Conservation (phyloP, 495 filamentous ascomycete species). For the Penicillium bialowiezense region DNA sequence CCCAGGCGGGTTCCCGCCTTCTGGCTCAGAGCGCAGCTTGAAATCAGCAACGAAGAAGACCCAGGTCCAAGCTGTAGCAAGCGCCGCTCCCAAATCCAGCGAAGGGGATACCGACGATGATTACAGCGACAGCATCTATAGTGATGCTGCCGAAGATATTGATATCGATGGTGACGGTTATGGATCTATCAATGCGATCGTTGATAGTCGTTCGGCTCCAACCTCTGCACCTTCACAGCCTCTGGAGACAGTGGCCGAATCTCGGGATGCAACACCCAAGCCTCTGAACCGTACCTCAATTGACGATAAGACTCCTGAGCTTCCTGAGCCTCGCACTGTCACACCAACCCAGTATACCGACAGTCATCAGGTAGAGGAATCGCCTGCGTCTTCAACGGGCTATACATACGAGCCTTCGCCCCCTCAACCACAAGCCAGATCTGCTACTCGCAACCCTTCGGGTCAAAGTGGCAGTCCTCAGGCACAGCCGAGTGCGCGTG, state of each 20-base stretch:
- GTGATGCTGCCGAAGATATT: slow-evolving; percentile 81
- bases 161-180: slow-evolving; percentile 75
- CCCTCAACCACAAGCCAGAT: slow-evolving; percentile 14
- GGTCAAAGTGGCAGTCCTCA: slow-evolving; percentile 9
- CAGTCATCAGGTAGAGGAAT: slow-evolving; percentile 15
- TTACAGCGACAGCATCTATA: slow-evolving; percentile 71
- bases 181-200: slow-evolving; percentile 78
- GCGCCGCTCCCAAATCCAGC: slow-evolving; percentile 13
- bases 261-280: slow-evolving; percentile 22
- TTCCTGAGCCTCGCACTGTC: slow-evolving; percentile 18
- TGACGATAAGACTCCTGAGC: slow-evolving; percentile 11
- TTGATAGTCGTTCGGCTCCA: slow-evolving; percentile 52
- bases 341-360: slow-evolving; percentile 21
- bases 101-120: slow-evolving; percentile 46
- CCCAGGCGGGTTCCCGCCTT: slow-evolving; percentile 37
- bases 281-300: slow-evolving; percentile 9
- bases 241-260: slow-evolving; percentile 8
- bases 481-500: slow-evolving; percentile 13
- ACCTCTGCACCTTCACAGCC: slow-evolving; percentile 13
- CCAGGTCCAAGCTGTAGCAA: slow-evolving; percentile 7
- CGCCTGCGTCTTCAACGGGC: slow-evolving; percentile 14
- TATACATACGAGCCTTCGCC: slow-evolving; percentile 20
- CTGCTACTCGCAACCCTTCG: slow-evolving; percentile 1
- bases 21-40: slow-evolving; percentile 23
- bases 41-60: slow-evolving; percentile 6